Conservation (phyloP, 208 protist species). For the Paratrypanosoma confusum region DNA sequence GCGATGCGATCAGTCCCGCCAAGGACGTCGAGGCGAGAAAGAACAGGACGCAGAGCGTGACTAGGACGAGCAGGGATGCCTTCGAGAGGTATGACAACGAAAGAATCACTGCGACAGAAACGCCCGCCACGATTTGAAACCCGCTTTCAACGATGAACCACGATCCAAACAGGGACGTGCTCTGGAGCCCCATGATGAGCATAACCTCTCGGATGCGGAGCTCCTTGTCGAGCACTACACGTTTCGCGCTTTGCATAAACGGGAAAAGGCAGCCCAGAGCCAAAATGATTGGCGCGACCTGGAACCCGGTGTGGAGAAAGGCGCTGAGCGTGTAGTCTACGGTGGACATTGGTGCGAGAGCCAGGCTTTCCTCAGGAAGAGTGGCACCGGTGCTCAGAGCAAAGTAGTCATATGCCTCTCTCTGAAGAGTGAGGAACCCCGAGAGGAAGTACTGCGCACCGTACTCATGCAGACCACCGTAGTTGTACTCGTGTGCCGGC, state of each 20-base stretch:
- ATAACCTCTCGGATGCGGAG: conserved; percentile 19
- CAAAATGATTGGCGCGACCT: conserved; percentile 15
- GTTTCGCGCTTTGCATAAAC: conserved; percentile 9
- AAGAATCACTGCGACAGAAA: conserved; percentile 25
- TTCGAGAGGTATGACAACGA: conserved; percentile 10
- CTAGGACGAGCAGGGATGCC: conserved; percentile 9
- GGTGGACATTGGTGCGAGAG: too few species aligned
- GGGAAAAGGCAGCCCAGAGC: conserved; percentile 17
- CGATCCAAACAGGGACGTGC: conserved; percentile 13
- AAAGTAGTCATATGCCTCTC: too few species aligned
- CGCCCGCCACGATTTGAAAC: conserved; percentile 9
- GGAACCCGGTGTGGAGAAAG: conserved; percentile 18
- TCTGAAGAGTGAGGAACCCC: too few species aligned
- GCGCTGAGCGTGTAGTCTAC: too few species aligned
- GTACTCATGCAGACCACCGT: too few species aligned
- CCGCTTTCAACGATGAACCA: conserved; percentile 13
- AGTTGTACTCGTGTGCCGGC: too few species aligned
- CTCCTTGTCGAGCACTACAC: conserved; percentile 24
- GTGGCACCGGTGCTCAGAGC: too few species aligned
- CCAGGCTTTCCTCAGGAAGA: too few species aligned
- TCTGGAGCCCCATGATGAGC: conserved; percentile 27
- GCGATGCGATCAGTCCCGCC: conserved; percentile 17
- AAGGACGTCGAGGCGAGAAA: conserved; percentile 24
- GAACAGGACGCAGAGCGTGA: conserved; percentile 25
- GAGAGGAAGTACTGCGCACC: too few species aligned